phyloP scores from a whole-genome alignment of 768 basidiomycete species.

The Rhizopogon sp. region DNA sequence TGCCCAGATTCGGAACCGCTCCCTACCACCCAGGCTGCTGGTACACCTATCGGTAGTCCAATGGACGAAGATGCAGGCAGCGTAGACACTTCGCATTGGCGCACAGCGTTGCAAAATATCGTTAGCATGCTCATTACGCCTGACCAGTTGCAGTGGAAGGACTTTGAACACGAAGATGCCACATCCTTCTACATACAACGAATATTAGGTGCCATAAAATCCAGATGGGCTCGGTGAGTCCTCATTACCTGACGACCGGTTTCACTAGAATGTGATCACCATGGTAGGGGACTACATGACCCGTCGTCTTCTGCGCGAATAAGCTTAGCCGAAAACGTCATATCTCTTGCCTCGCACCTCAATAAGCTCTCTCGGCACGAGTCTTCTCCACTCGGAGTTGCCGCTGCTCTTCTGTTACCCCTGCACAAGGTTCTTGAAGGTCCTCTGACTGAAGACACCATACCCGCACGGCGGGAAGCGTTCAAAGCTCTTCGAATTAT shows the following conservation, averaged over 20 bases:
- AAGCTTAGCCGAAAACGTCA: conserved; percentile 21
- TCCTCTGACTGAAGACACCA: conserved; percentile 38
- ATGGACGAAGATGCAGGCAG: neutral
- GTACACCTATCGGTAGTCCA: neutral
- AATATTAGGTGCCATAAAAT: neutral
- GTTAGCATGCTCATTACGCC: neutral
- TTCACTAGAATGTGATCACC: neutral
- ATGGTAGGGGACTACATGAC: conserved; percentile 32
- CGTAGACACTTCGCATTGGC: neutral
- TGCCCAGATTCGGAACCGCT: conserved; percentile 11
- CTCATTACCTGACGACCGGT: neutral
- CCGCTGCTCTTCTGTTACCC: conserved; percentile 21
- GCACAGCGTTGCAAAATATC: neutral
- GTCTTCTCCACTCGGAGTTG: conserved; percentile 20
- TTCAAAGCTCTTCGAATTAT: conserved; percentile 36
- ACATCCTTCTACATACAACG: neutral
- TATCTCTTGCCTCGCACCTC: conserved; percentile 15
- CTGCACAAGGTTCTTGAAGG: conserved; percentile 33
- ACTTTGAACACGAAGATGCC: neutral
- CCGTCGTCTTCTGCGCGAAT: conserved; percentile 27
- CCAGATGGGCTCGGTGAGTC: conserved; percentile 1
- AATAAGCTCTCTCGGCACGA: conserved; percentile 25
- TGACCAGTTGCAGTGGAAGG: neutral
- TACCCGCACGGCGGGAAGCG: conserved; percentile 38
- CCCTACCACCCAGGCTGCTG: neutral